Base-by-base conservation (phyloP, 1,284 basidiomycete genomes). In the Schizophyllum commune region DNA sequence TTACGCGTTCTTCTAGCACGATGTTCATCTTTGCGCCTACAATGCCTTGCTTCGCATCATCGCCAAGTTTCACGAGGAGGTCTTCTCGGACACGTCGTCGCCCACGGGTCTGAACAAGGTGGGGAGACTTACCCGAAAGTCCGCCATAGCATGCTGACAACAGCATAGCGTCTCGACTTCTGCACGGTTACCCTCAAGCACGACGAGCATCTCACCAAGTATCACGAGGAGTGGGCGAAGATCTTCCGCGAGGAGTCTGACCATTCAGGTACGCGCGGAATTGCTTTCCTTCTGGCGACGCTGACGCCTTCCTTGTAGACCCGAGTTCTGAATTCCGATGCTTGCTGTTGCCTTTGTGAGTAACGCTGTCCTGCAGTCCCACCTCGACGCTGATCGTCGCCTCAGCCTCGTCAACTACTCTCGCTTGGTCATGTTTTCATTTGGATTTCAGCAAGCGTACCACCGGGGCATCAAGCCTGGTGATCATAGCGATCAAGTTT, bases 401-500 rank as follows among this genome's bases (percentile, higher is more conserved):
- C 54, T 0, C 63, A 92, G 89, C 79, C 77, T 89, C 53, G 83
- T 86, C 60, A 83, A 79, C 57, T 92, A 92, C 68, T 88, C 88
- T 22, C 80, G 90, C n/a, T 80, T 92, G 8, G 90, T 92, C 53
- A 90, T 92, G 86, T 91, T 83, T 69, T 92, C 90, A 0, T 92
- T 92, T 66, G 90, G 88, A 2, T 92, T 92, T 74, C 90, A 92
- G 67, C 85, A 91, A 65, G 89, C 89, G 0, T 91, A 84, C 71
- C 82, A 85, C 65, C 80, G 85, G 6, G 89, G 89, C 0, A 79
- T 89, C 51, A 77, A 84, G 63, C 71, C 77, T 1, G 79, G 79
- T 1, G 88, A 91, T 68, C 74, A 83, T 33, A 47, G 17, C 17
- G 39, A 47, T 8, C 39, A 47, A 8, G 68, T 89, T 19, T 88